Base-by-base conservation (phyloP, 768 basidiomycete genomes). In the Podaxis sp. region DNA sequence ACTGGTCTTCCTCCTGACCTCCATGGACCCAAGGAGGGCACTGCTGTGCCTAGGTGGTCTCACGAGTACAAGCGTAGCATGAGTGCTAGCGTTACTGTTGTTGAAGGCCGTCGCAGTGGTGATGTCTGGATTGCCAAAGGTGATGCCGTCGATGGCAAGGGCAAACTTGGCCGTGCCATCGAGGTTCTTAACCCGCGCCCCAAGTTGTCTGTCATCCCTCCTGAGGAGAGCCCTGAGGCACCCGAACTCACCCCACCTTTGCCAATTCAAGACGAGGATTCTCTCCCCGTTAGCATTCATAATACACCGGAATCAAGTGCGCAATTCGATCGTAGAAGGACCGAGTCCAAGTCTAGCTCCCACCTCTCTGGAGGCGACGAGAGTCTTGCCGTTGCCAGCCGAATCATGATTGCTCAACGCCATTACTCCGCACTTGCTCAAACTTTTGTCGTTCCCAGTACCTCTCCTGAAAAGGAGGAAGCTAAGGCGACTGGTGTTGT, bases 41-140 rank as follows among this genome's bases (percentile, higher is more conserved):
- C 23, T 73, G 81, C 52, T 77, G 82, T 23, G 75, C 81, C 42
- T 66, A 76, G 72, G 63, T 81, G 76, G 70, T 81, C 82, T 5
- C 78, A 80, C 64, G 81, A 84, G 55, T 85, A 83, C 71, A 89
- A 87, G 69, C 82, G 82, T 57, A 87, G 85, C 70, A 82, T 79
- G 50, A 84, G 82, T 62, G 78, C 79, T 50, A 87, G 83, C 63
- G 79, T 83, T 52, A 89, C 86, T 18, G 82, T 89, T 42, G 83
- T 90, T 21, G 87, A 90, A 70, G 84, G 82, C 28, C 82, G 86
- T 35, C 84, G 86, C 50, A 88, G 87, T 64, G 86, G 87, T 25
- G 89, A 90, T 65, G 83, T 90, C 28, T 90, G 89, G 89, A 71
- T 90, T 64, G 70, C 82, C 11, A 87, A 86, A 57, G 87, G 88